Conservation (phyloP, 2,329 filamentous ascomycete genomes). For the Ambrosiella cleistominuta region DNA sequence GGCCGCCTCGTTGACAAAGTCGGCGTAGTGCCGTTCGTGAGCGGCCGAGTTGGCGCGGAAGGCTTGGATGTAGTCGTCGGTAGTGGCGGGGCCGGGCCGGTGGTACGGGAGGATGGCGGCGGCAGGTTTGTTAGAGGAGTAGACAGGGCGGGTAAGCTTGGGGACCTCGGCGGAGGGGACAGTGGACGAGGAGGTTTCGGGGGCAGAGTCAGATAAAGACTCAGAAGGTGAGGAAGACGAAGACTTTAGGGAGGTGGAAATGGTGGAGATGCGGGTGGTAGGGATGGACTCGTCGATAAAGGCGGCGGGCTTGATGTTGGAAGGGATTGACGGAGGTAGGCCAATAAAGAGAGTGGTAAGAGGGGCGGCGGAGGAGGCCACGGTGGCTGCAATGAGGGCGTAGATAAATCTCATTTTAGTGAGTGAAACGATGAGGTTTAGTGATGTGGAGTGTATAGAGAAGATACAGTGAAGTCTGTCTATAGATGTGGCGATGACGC, state of each 20-base stretch:
- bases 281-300: slow-evolving; percentile 2
- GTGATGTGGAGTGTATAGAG: too few relatives aligned
- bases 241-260: background rate
- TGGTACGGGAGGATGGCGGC: slow-evolving; percentile 1
- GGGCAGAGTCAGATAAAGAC: background rate
- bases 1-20: background rate
- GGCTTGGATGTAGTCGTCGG: slow-evolving; percentile 7
- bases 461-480: too few relatives aligned
- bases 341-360: slow-evolving; percentile 2
- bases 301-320: background rate
- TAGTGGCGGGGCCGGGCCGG: background rate
- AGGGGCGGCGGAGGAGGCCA: background rate
- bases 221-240: too few relatives aligned
- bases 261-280: background rate
- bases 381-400: slow-evolving; percentile 1
- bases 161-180: background rate
- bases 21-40: background rate
- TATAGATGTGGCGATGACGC: too few relatives aligned
- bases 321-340: slow-evolving; percentile 7
- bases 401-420: slow-evolving; percentile 8
- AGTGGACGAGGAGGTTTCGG: background rate
- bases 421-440: background rate
- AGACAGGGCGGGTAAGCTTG: background rate
- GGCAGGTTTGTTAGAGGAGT: too few relatives aligned
- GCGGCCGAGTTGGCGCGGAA: background rate